phyloP scores from a whole-genome alignment of 495 filamentous ascomycete genomes.

The Talaromyces ruber region DNA sequence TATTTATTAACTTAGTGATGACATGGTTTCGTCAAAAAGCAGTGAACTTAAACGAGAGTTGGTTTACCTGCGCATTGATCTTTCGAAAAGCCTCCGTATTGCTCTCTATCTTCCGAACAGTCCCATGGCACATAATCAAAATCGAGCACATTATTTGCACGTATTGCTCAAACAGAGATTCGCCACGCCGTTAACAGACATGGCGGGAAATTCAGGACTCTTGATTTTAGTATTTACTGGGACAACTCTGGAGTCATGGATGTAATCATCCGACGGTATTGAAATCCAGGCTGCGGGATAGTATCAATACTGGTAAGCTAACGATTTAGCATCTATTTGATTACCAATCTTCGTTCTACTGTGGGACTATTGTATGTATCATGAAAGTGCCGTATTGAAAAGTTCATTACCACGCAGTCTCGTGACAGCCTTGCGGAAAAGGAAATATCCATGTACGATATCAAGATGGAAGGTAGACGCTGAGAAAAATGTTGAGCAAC shows the following conservation, averaged over 20 bases:
- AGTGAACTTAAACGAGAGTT: background rate
- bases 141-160: background rate
- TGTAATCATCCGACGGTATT: background rate
- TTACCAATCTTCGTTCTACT: background rate
- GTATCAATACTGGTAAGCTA: background rate
- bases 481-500: background rate
- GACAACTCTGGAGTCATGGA: background rate
- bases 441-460: background rate
- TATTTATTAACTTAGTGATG: background rate
- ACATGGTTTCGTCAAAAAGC: background rate
- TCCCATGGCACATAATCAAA: background rate
- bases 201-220: background rate
- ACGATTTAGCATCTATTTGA: background rate
- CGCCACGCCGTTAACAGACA: background rate
- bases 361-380: background rate
- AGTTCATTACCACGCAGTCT: background rate
- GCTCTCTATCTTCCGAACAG: background rate
- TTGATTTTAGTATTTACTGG: background rate
- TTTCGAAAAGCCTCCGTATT: background rate
- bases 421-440: background rate
- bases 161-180: background rate
- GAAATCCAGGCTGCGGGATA: background rate
- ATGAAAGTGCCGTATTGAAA: background rate
- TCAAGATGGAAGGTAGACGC: background rate
- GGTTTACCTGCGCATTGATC: background rate